A percentile compares a stretch with the other conserved stretches of the same genome.
Conservation (phyloP, 176 grass and related monocot species). For the Poa pratensis region DNA sequence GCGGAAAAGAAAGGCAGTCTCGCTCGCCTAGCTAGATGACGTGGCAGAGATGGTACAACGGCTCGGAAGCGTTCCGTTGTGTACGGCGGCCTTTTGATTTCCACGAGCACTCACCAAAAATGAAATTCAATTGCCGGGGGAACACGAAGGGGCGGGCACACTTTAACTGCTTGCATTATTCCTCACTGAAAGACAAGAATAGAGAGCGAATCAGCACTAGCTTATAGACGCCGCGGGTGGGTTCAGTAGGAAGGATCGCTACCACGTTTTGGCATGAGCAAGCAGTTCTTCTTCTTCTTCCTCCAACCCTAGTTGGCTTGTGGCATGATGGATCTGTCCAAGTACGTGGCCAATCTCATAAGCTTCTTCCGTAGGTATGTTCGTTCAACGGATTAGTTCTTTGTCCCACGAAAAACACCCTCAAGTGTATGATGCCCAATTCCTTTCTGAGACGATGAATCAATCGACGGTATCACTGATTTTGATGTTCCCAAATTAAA, state of each 20-base stretch:
- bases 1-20: too few relatives aligned
- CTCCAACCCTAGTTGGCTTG: not conserved
- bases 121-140: too few relatives aligned
- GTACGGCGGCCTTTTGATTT: too few relatives aligned
- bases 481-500: not conserved
- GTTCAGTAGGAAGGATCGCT: not conserved
- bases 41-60: too few relatives aligned
- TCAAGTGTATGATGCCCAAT: not conserved
- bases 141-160: not conserved
- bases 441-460: not conserved
- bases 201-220: not conserved
- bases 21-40: too few relatives aligned
- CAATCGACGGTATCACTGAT: not conserved
- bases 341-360: conserved; percentile 36
- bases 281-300: not conserved
- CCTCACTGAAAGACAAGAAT: not conserved
- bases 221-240: not conserved
- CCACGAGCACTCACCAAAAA: too few relatives aligned
- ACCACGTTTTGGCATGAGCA: not conserved
- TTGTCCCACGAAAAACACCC: not conserved
- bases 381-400: not conserved
- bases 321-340: conserved; percentile 29
- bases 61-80: too few relatives aligned
- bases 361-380: conserved; percentile 43
- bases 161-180: not conserved